phyloP scores from a whole-genome alignment of 139 green algal genomes.

The Micractinium conductrix region DNA sequence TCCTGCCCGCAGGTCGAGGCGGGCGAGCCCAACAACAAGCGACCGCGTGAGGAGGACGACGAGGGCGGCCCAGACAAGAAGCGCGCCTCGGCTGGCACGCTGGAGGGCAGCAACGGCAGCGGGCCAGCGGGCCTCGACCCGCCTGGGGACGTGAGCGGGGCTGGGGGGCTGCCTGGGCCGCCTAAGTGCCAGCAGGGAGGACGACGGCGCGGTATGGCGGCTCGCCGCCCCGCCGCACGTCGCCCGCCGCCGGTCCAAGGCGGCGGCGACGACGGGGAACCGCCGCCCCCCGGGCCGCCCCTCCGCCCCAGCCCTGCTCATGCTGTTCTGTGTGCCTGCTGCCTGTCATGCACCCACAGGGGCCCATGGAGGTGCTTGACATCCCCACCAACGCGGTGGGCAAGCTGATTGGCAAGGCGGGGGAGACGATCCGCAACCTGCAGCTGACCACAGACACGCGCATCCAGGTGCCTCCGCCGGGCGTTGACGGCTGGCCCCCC shows the following conservation, averaged over 20 bases:
- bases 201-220: too few species aligned
- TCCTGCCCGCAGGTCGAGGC: not conserved
- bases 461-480: conserved; percentile 57
- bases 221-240: not conserved
- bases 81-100: conserved; percentile 16
- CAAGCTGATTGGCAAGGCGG: conserved; percentile 86
- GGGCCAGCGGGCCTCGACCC: not conserved
- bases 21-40: conserved; percentile 44
- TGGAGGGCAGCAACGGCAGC: not conserved
- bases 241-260: not conserved
- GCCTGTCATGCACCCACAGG: not conserved
- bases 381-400: conserved; percentile 69
- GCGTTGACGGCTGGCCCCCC: not conserved
- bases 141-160: not conserved
- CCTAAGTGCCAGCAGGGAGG: not conserved
- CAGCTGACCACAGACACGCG: conserved; percentile 70
- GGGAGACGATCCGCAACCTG: conserved; percentile 89
- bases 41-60: conserved; percentile 43
- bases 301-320: not conserved
- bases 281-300: too few species aligned
- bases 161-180: not conserved
- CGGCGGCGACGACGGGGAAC: not conserved
- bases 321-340: not conserved
- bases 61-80: conserved; percentile 50
- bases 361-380: conserved; percentile 40